These are phyloP conservation scores for Tagetes erecta DNA, from an alignment of 129 eudicot genomes.

Conservation along the genomic window DNA sequence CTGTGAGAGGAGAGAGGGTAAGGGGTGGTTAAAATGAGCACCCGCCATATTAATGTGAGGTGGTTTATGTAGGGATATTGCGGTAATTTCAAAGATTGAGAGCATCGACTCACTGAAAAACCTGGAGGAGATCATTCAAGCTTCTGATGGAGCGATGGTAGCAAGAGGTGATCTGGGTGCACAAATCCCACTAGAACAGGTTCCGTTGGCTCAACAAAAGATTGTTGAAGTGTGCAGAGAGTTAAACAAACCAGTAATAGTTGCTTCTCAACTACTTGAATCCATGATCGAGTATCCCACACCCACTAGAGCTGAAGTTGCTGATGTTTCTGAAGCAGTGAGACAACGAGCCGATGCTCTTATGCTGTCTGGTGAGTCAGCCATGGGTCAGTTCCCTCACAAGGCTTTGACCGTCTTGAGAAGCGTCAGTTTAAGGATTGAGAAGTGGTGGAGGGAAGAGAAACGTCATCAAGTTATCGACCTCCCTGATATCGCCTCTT, in stretches of 20 bases:
- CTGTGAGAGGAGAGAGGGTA: not conserved
- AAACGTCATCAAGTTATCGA: slow-evolving; percentile 71
- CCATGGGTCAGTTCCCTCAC: slow-evolving; percentile 96
- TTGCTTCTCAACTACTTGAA: slow-evolving; percentile 91
- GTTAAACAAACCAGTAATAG: slow-evolving; percentile 87
- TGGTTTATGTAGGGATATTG: slow-evolving; percentile 56
- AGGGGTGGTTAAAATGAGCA: too few relatives aligned
- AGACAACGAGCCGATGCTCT: slow-evolving; percentile 93
- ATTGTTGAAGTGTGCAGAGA: slow-evolving; percentile 82
- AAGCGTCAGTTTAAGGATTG: slow-evolving; percentile 90
- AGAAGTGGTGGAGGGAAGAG: slow-evolving; percentile 96
- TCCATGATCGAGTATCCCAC: slow-evolving; percentile 99
- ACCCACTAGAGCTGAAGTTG: slow-evolving; percentile 96
- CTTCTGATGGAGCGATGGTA: slow-evolving; percentile 98
- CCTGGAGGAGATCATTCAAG: slow-evolving; percentile 81
- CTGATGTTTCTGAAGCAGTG: slow-evolving; percentile 98
- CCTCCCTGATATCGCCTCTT: slow-evolving; percentile 68
- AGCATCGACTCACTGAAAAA: slow-evolving; percentile 85
- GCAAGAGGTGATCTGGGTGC: slow-evolving; percentile 99
- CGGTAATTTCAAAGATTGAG: slow-evolving; percentile 92
- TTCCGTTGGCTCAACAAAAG: slow-evolving; percentile 84
- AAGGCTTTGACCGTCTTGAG: slow-evolving; percentile 91
- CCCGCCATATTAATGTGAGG: not conserved
- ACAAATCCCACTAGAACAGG: slow-evolving; percentile 94
- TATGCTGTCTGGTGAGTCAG: slow-evolving; percentile 98